Evolutionary conservation across 305 asterid species (phyloP), one percentile per base, ranked within the genome.

Genomic region (Euphrasia arctica): DNA sequence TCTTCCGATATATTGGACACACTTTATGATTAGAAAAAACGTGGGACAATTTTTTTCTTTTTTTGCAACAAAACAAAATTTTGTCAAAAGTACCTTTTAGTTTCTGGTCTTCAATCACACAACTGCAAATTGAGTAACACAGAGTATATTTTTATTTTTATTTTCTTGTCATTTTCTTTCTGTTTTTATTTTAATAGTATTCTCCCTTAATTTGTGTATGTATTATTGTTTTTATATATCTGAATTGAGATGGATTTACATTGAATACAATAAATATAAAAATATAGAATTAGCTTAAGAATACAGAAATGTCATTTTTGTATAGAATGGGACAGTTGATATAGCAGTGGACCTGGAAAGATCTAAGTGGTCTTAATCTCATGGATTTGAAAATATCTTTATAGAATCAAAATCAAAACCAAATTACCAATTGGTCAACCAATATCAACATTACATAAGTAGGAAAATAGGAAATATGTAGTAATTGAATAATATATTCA

Each of bases 281-380:
- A 39, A 5, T 32, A 32, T 32, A 32, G 27, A 25, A 0, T 25
- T 25, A 25, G 27, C 27, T 25, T 25, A 39, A 39, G 43, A 39
- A 39, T 39, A 39, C 43, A 39, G 6, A 39, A 25, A 25, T 25
- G 43, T 39, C 43, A 39, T 39, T 39, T 39, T 39, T 69, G 65
- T 69, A 36, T 65, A 62, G 81, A 72, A 45, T 69, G 66, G 9
- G 81, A 77, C 73, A 43, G 47, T 12, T 65, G 9, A 22, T 60
- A 41, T 34, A 7, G 55, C 39, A 65, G 78, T 77, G 81, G 78
- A 65, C 78, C 75, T 60, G 18, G 59, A 62, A 69, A 72, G 58
- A 76, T 65, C 78, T 65, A 62, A 50, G 63, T 67, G 58, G 65
- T 72, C 77, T 56, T 39, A 69, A 39, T 76, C 70, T 65, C 65